phyloP scores from a whole-genome alignment of 768 basidiomycete genomes.

The Inosperma sp. region DNA sequence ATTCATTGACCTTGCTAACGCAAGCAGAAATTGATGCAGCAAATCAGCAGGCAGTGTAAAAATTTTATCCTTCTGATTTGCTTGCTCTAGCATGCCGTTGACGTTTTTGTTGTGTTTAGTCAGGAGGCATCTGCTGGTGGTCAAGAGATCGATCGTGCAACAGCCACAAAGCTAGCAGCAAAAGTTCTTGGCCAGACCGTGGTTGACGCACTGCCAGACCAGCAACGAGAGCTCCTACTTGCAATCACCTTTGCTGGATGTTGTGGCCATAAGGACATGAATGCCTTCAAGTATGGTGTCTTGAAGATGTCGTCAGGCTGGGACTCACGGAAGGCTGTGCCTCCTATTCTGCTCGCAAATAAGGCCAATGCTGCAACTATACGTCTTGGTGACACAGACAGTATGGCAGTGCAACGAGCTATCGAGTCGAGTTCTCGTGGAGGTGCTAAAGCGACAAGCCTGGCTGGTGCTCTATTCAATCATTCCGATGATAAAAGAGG shows the following conservation, averaged over 20 bases:
- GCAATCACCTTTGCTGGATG: constrained; percentile 26
- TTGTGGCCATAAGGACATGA: constrained; percentile 31
- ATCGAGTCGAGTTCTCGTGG: constrained; percentile 21
- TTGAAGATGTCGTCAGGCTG: constrained; percentile 12
- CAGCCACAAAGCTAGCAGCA: constrained; percentile 1
- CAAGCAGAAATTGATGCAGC: constrained; percentile 2
- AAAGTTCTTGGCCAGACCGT: not conserved
- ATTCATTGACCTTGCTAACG: not conserved
- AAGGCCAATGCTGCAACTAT: constrained; percentile 24
- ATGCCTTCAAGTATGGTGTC: constrained; percentile 24
- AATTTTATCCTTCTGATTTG: not conserved
- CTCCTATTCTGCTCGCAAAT: constrained; percentile 24
- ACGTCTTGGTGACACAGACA: constrained; percentile 6
- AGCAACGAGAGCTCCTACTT: constrained; percentile 10
- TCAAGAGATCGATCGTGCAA: constrained; percentile 16
- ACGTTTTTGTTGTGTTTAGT: constrained; percentile 3
- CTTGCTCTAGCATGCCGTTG: not conserved
- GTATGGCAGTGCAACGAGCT: constrained; percentile 12
- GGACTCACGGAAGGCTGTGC: constrained; percentile 7
- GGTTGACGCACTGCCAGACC: constrained; percentile 10
- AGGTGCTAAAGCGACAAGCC: constrained; percentile 19
- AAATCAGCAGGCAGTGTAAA: not conserved
- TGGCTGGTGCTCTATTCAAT: constrained; percentile 24
- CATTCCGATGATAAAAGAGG: constrained; percentile 29
- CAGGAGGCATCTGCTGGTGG: constrained; percentile 22